Evolutionary conservation across 495 filamentous ascomycete species (phyloP).

Genomic region (Aspergillus funiculosus): DNA sequence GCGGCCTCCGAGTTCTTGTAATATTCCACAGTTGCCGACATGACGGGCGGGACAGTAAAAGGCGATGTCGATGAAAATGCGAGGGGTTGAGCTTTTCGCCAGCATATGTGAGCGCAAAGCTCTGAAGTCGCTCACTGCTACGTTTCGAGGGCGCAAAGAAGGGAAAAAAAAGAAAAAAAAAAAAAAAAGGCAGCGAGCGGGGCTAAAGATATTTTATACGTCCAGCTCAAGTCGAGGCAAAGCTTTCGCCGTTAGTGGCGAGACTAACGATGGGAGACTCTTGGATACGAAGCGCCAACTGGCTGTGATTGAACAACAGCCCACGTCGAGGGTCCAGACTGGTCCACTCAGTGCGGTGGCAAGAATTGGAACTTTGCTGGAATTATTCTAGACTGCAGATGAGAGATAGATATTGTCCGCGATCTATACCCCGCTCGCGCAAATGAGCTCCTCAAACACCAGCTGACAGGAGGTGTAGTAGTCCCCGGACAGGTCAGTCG

Average conservation of each 20-base stretch:
- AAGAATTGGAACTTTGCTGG: no score
- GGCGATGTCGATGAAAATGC: no score
- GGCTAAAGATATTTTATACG: neutral
- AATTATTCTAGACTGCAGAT: no score
- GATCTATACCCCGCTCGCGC: conserved; percentile 69
- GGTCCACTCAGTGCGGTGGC: no score
- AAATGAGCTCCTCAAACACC: conserved; percentile 65
- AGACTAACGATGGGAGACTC: no score
- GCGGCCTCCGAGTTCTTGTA: neutral
- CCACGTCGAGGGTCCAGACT: no score
- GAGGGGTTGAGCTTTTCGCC: conserved; percentile 9
- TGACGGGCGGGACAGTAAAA: neutral
- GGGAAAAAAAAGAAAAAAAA: neutral
- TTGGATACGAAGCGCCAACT: no score
- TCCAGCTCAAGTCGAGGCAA: no score
- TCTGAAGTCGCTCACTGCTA: conserved; percentile 12
- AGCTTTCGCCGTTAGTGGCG: no score
- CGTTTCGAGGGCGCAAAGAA: neutral
- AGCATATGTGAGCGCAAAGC: conserved; percentile 13
- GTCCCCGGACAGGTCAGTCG: conserved; percentile 41
- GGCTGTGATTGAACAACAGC: no score
- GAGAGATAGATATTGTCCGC: no score
- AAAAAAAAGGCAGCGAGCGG: neutral
- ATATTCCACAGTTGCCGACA: neutral
- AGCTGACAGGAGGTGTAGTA: conserved; percentile 60